Evolutionary conservation across 2,329 filamentous ascomycete species (phyloP).

Genomic region (Phialophora verrucosa): DNA sequence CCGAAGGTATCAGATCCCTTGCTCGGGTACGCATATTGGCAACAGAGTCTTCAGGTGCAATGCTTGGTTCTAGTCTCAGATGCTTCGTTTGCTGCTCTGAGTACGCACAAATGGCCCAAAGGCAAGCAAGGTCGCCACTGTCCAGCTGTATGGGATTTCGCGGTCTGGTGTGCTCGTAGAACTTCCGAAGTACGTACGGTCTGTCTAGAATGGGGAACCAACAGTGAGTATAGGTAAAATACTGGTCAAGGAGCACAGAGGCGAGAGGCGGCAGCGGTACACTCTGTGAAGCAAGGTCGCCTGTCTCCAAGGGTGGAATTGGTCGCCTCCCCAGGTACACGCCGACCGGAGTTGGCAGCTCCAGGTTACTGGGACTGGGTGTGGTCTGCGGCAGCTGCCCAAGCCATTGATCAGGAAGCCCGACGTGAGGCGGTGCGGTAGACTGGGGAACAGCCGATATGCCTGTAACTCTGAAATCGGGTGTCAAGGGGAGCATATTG

Average conservation of each 20-base stretch:
- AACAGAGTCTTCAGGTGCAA: conserved; percentile 1
- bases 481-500: conserved; percentile 1
- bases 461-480: conserved; percentile 22
- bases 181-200: conserved; percentile 61
- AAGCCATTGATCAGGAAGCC: not conserved
- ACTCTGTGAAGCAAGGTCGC: not conserved
- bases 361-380: not conserved
- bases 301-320: not conserved
- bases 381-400: not conserved
- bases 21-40: conserved; percentile 37
- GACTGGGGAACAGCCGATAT: not conserved
- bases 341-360: not conserved
- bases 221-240: conserved; percentile 63
- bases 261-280: conserved; percentile 55
- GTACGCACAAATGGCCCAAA: conserved; percentile 54
- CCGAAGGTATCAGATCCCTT: conserved; percentile 45
- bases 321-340: too few relatives aligned
- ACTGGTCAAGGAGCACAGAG: conserved; percentile 61
- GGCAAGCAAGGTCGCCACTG: conserved; percentile 46
- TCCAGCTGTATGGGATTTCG: conserved; percentile 8
- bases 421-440: not conserved
- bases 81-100: conserved; percentile 38
- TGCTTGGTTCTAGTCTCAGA: not conserved
- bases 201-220: conserved; percentile 67
- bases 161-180: conserved; percentile 54